A percentile compares a stretch with the other conserved stretches of the same genome.
phyloP scores from a whole-genome alignment of 2,329 filamentous ascomycete species.

The Aspergillus candidus region DNA sequence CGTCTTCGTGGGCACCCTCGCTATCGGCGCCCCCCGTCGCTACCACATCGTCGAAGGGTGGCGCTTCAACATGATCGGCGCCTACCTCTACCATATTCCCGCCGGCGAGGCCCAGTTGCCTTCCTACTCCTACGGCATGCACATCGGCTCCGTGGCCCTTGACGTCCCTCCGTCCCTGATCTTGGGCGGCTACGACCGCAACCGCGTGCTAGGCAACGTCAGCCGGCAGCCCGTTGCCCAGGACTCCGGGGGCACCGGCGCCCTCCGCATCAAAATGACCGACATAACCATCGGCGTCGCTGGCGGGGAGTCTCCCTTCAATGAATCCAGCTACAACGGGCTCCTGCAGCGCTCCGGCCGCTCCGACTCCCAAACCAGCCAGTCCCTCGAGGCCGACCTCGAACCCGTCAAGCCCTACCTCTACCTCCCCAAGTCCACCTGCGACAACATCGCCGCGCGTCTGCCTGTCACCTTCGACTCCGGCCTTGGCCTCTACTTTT shows the following conservation, averaged over 20 bases:
- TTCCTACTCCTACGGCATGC: constrained; percentile 40
- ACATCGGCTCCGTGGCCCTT: constrained; percentile 34
- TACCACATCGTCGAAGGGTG: constrained; percentile 5
- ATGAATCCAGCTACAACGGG: constrained; percentile 18
- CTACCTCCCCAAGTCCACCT: constrained; percentile 35
- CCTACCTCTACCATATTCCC: constrained; percentile 1
- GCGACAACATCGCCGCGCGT: constrained; percentile 32
- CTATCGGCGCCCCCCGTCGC: constrained; percentile 8
- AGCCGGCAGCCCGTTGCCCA: constrained; percentile 7
- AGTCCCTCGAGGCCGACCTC: constrained; percentile 21
- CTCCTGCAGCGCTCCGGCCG: constrained; percentile 22
- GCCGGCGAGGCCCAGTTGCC: constrained; percentile 16
- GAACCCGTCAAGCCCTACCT: constrained; percentile 30
- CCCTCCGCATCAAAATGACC: constrained; percentile 20
- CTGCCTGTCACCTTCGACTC: constrained; percentile 28
- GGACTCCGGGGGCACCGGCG: constrained; percentile 1
- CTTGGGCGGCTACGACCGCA: constrained; percentile 37
- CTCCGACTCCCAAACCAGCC: constrained; percentile 22
- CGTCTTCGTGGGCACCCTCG: constrained; percentile 10
- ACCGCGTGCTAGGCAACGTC: constrained; percentile 23
- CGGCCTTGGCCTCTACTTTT: constrained; percentile 7
- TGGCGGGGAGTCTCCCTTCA: constrained; percentile 36
- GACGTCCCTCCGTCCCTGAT: constrained; percentile 31
- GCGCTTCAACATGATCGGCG: constrained; percentile 7
- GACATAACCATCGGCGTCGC: constrained; percentile 39